Percentiles rank a stretch among this genome's conserved stretches.
phyloP scores from a whole-genome alignment of 176 grass and related monocot genomes.

The bread wheat (Triticum aestivum) region DNA sequence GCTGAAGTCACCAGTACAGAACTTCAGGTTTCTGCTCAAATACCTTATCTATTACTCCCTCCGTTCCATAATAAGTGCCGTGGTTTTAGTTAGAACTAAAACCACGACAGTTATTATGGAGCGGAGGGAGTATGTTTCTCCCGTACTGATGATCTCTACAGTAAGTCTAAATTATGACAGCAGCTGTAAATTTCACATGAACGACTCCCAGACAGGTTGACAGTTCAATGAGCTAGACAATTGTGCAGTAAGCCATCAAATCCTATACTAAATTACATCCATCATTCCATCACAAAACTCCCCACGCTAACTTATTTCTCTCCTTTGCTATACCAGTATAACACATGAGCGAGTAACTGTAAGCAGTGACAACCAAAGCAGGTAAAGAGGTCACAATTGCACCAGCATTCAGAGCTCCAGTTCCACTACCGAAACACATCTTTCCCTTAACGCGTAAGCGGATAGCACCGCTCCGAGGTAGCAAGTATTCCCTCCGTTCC shows the following conservation, averaged over 20 bases:
- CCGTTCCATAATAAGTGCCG: too few relatives aligned
- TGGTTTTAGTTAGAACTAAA: too few relatives aligned
- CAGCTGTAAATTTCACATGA: not conserved
- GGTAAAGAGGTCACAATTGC: not conserved
- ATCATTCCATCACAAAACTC: too few relatives aligned
- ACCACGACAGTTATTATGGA: too few relatives aligned
- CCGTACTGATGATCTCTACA: not conserved
- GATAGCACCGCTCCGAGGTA: not conserved
- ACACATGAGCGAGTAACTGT: too few relatives aligned
- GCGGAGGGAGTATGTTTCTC: not conserved
- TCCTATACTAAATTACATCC: too few relatives aligned
- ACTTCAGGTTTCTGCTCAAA: not conserved
- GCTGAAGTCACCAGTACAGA: not conserved
- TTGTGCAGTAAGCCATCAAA: too few relatives aligned
- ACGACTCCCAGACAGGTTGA: too few relatives aligned
- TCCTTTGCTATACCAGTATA: too few relatives aligned
- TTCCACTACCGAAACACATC: not conserved
- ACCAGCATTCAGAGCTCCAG: not conserved
- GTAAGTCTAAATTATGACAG: not conserved
- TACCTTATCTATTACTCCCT: not conserved
- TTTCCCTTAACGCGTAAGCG: not conserved
- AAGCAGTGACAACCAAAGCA: not conserved
- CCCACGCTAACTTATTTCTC: too few relatives aligned
- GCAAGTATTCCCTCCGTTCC: too few relatives aligned
- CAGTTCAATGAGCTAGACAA: too few relatives aligned